phyloP scores from a whole-genome alignment of 2,329 filamentous ascomycete species.

The Pseudocercospora crystallina region DNA sequence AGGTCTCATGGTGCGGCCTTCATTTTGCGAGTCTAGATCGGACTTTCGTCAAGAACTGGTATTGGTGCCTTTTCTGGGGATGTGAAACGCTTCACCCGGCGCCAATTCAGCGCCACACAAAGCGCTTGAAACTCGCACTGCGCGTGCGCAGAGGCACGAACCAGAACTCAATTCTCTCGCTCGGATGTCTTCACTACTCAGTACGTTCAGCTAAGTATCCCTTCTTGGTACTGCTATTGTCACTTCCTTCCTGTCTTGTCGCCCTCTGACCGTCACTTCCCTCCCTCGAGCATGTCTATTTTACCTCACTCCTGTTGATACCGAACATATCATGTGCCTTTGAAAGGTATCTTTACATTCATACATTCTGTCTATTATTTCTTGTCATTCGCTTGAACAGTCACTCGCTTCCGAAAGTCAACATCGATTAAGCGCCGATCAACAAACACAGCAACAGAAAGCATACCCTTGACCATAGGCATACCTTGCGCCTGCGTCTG shows the following conservation, averaged over 20 bases:
- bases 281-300: not conserved
- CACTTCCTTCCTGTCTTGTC: slow-evolving; percentile 5
- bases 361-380: not conserved
- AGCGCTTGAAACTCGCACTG: slow-evolving; percentile 10
- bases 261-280: slow-evolving; percentile 5
- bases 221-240: slow-evolving; percentile 10
- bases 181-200: slow-evolving; percentile 8
- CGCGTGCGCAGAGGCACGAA: not conserved
- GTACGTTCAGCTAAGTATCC: slow-evolving; percentile 12
- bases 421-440: slow-evolving; percentile 3
- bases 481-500: slow-evolving; percentile 7
- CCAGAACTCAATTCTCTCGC: slow-evolving; percentile 18
- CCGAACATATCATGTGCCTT: slow-evolving; percentile 12
- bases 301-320: too few relatives aligned
- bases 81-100: too few relatives aligned
- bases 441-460: not conserved
- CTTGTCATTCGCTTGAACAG: slow-evolving; percentile 14
- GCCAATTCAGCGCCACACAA: too few relatives aligned
- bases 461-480: not conserved
- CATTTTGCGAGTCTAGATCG: not conserved
- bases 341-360: slow-evolving; percentile 19
- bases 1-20: slow-evolving; percentile 7
- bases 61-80: too few relatives aligned
- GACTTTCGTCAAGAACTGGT: too few relatives aligned
- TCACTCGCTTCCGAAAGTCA: slow-evolving; percentile 7